Base-by-base conservation (phyloP, 352 stramenopile species). In the Phytophthora chlamydospora region DNA sequence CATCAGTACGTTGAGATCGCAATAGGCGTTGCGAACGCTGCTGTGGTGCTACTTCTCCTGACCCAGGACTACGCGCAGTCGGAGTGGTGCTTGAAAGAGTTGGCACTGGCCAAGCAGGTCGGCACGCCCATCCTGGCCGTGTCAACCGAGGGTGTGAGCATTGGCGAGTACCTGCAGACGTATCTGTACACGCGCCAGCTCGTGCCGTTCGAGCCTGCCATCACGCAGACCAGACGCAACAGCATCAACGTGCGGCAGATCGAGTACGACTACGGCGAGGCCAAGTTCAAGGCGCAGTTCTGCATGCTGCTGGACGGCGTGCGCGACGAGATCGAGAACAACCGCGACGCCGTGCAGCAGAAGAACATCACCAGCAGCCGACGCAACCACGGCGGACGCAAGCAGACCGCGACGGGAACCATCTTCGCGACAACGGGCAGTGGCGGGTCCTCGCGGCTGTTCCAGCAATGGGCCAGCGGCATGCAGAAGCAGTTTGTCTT, bases 71-170 rank as follows among this genome's bases (percentile, higher is more conserved):
- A 93, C 31, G 78, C 83, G 2, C 53, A 85, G 32, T 93, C 83
- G 0, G 84, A 95, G 38, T 93, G 84, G 86, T 95, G 86, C 46
- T 43, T 93, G n/a, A 95, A 95, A 42, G 84, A 95, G 44, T 50
- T 95, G 14, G 84, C 86, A n/a, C 63, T 91, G 8, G 86, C 86
- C 1, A 95, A 95, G 46, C 84, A 95, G 66, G 79, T 89, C 0
- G 83, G 83, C 2, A 95, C 80, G 12, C 84, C 84, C 0, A 91
- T 93, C 43, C 48, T 95, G 8, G 85, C 83, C 11, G 71, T 95
- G 2, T 95, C 85, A 0, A 82, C 80, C 0, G 85, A 95, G 32
- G 66, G 73, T 19, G 78, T 90, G 2, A 68, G 58, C 39, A 88
- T 95, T 49, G 71, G 71, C 3, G 85, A 94, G 24, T 78, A 90